Evolutionary conservation across 1,284 basidiomycete genomes (phyloP), one percentile per base, ranked within the genome.

Genomic region (Pyrrhoderma lamaoense): DNA sequence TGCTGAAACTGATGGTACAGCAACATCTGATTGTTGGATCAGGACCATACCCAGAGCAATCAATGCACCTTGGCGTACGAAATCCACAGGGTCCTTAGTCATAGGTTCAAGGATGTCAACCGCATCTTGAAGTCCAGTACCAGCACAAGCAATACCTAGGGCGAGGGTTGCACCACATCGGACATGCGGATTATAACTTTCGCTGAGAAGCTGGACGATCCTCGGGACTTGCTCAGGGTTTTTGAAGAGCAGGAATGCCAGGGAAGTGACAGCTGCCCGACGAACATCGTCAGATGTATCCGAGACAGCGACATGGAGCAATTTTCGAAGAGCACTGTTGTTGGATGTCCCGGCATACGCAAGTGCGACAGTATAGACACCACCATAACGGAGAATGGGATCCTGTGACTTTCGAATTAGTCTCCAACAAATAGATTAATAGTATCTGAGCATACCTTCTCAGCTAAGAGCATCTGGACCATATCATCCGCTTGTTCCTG

Each of bases 151-250:
- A 58, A 98, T 93, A 61, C 93, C 93, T 11, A 97, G 75, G 23
- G 93, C 93, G 39, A 98, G 77, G 2, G 94, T 95, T 27, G 93
- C 93, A 60, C 93, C 93, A 60, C 93, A 96, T 45, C 94, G 80
- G 23, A 98, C 93, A 64, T 96, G 93, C n/a, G 94, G 93, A 65
- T 97, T 98, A 69, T 97, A 98, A 63, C 92, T 95, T 73, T 98
- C 94, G 58, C 89, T 92, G 51, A 98, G 72, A 13, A 98, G 78
- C 67, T 97, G 93, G 3, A 98, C 93, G 50, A 97, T 89, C 49
- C 94, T 77, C 14, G 94, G 94, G 1, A 98, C 93, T 69, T 95
- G 91, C 9, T 80, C 79, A 18, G 94, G 92, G 65, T 91, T 95
- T 71, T 95, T 92, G 79, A 94, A 97, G 27, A 98, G 76, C 51